Evolutionary conservation across 345 rosid genomes (phyloP).

Genomic region (Moricandia arvensis): DNA sequence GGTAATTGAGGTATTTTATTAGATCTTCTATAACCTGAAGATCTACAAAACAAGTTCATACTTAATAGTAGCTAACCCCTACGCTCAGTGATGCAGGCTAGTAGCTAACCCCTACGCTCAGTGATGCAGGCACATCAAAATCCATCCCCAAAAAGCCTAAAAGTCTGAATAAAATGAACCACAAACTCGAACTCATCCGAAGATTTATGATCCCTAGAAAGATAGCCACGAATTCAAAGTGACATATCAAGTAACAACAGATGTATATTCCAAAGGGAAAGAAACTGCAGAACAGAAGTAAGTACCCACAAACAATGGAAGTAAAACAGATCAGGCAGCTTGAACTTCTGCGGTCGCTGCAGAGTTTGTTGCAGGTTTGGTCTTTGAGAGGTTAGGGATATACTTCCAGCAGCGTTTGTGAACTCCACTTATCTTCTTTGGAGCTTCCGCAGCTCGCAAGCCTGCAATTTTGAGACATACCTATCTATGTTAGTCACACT

Average conservation of each 20-base stretch:
- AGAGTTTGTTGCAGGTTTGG: slow-evolving; percentile 27
- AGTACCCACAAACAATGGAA: slow-evolving; percentile 16
- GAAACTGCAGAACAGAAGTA: neutral
- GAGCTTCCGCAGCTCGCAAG: slow-evolving; percentile 60
- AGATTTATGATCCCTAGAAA: slow-evolving; percentile 11
- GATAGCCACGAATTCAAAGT: too few species aligned
- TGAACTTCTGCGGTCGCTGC: slow-evolving; percentile 42
- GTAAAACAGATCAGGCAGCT: slow-evolving; percentile 48
- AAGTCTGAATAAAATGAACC: slow-evolving; percentile 2
- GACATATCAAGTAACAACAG: slow-evolving; percentile 4
- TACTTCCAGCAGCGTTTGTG: slow-evolving; percentile 94
- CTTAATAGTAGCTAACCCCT: neutral
- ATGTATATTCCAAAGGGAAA: neutral
- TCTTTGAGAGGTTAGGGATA: slow-evolving; percentile 45
- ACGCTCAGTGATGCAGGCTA: too few species aligned
- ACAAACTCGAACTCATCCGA: neutral
- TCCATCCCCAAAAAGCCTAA: neutral
- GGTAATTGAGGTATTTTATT: neutral
- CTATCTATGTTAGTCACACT: slow-evolving; percentile 17
- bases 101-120: too few species aligned
- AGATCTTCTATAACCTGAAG: neutral
- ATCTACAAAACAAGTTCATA: neutral
- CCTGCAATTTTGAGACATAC: too few species aligned
- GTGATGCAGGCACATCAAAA: too few species aligned
- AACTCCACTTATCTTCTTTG: slow-evolving; percentile 89